Evolutionary conservation across 805 yeast species (phyloP), one percentile per base, ranked within the genome.

Genomic region (Candida hungchunana): DNA sequence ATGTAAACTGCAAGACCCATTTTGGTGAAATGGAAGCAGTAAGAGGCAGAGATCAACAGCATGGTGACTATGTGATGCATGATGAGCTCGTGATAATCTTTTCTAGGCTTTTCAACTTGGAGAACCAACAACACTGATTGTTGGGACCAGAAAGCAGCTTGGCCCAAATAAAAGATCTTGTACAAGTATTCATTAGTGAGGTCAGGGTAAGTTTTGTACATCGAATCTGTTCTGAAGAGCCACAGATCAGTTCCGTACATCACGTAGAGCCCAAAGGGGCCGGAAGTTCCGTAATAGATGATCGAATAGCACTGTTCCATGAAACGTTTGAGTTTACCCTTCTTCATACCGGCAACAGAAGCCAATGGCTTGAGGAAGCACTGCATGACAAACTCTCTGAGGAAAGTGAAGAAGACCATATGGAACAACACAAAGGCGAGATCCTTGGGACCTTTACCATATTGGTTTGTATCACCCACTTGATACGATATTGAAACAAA

Each of bases 71-170:
- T 73, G 59, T 93, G 99, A 62, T 93, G 99, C 61, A 86, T 79
- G 26, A 90, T 85, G 42, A 93, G 73, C 62, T 93, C 98, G 50
- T 79, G 67, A 63, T 79, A 89, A 60, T 93, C 99, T 62, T 88
- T 89, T 61, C 99, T 75, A 39, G 96, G 97, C 59, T 86, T 86
- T 62, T 93, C 99, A 42, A 93, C 71, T 60, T 83, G 95, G 45
- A 93, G 69, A 30, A 77, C 64, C 45, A 93, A 68, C 21, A 93
- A 83, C 26, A 84, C 78, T 1, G 94, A 80, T 64, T 93, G 98
- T 66, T 93, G 99, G 15, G 88, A 79, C 99, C 99, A 93, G 62
- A 87, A 93, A 5, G 97, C 83, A 6, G 97, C 97, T 65, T 93
- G 97, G 28, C 84, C 78, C 43, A 93, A 67, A 59, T 93, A 93